phyloP scores from a whole-genome alignment of 1,284 basidiomycete species.

The Pseudozyma pruni region DNA sequence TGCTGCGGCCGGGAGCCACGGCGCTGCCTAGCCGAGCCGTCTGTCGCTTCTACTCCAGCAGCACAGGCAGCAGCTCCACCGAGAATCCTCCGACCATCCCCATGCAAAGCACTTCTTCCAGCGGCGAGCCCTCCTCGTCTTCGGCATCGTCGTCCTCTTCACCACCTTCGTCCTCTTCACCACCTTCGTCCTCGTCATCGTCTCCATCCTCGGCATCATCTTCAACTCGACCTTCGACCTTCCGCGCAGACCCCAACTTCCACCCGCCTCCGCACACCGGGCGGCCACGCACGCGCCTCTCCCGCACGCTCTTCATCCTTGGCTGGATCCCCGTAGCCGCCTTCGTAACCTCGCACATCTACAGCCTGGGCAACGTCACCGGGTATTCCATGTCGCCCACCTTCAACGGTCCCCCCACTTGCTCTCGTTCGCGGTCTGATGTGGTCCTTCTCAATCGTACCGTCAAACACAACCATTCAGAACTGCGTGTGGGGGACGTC shows the following conservation, averaged over 20 bases:
- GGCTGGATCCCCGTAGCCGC: constrained; percentile 71
- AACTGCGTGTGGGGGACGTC: constrained; percentile 70
- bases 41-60: constrained; percentile 1
- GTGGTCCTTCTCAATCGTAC: constrained; percentile 71
- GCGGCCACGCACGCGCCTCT: constrained; percentile 6
- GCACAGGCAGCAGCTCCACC: neutral
- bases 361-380: constrained; percentile 70
- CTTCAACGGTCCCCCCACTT: constrained; percentile 62
- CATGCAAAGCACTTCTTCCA: constrained; percentile 1
- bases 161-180: no score
- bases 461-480: constrained; percentile 63
- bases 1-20: neutral
- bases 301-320: constrained; percentile 44
- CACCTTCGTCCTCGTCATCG: no score
- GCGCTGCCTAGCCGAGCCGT: neutral
- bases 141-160: neutral
- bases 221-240: no score
- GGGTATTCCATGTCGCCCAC: constrained; percentile 68
- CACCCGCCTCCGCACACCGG: neutral
- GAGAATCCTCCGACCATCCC: constrained; percentile 1
- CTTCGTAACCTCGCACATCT: constrained; percentile 70
- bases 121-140: neutral
- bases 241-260: constrained; percentile 9
- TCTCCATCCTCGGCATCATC: no score
- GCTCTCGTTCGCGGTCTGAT: constrained; percentile 71